Conservation (phyloP, 257 asterid genomes). For the Penstemon davidsonii region DNA sequence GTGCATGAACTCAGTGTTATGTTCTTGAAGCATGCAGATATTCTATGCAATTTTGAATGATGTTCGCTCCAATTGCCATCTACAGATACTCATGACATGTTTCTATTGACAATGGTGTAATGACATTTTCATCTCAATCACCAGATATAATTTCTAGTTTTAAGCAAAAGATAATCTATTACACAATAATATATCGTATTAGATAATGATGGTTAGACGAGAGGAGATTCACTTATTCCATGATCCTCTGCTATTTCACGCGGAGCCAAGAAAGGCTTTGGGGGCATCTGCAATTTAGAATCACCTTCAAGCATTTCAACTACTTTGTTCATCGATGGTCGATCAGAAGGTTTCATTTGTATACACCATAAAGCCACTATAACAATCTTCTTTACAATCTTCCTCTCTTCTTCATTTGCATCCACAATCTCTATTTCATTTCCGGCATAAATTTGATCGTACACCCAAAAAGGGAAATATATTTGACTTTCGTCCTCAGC, state of each 20-base stretch:
- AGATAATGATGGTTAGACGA: no score
- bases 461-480: conserved; percentile 48
- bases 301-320: conserved; percentile 55
- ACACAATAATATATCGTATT: no score
- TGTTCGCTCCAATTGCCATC: no score
- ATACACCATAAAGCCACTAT: conserved; percentile 52
- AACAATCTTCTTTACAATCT: conserved; percentile 37
- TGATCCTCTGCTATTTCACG: conserved; percentile 37
- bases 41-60: no score
- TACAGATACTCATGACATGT: no score
- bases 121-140: no score
- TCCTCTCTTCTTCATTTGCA: conserved; percentile 35
- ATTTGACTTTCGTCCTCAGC: conserved; percentile 39
- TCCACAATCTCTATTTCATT: conserved; percentile 39
- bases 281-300: conserved; percentile 40
- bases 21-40: no score
- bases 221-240: not conserved
- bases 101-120: no score
- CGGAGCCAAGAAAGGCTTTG: conserved; percentile 45
- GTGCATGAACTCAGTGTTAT: no score
- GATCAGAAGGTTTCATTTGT: conserved; percentile 51
- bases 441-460: conserved; percentile 33
- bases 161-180: no score
- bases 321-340: conserved; percentile 48
- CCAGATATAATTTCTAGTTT: no score